phyloP scores from a whole-genome alignment of 2,329 filamentous ascomycete genomes.

The Aciculosporium take region DNA sequence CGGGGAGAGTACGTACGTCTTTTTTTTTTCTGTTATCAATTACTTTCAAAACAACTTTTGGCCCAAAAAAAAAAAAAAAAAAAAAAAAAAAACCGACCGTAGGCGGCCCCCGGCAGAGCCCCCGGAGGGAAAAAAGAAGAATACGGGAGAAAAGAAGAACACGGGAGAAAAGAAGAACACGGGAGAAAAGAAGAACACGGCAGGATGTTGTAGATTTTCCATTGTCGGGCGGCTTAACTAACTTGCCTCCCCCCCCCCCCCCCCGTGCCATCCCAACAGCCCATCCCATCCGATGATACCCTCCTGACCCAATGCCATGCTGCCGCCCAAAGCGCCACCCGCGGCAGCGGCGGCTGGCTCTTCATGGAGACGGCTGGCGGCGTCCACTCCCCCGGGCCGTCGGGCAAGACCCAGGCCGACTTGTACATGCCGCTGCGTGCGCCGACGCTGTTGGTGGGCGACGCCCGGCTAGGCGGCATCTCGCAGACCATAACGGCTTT shows the following conservation, averaged over 20 bases:
- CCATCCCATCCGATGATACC: conserved; percentile 33
- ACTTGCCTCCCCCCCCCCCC: neutral
- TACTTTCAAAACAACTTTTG: no score
- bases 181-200: no score
- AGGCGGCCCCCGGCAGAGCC: no score
- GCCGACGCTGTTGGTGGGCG: conserved; percentile 60
- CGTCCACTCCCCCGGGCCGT: conserved; percentile 65
- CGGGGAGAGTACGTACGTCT: conserved; percentile 25
- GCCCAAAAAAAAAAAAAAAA: neutral
- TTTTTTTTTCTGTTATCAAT: neutral
- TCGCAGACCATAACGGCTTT: conserved; percentile 67
- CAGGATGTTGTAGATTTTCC: no score
- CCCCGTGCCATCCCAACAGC: conserved; percentile 17
- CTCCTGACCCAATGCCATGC: conserved; percentile 28
- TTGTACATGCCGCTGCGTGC: conserved; percentile 60
- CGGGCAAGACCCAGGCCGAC: conserved; percentile 63
- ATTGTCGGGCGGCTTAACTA: no score
- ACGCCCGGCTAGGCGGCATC: conserved; percentile 65
- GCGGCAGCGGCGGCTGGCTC: conserved; percentile 40
- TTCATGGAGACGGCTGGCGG: conserved; percentile 74
- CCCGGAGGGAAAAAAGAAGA: no score
- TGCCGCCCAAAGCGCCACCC: conserved; percentile 27
- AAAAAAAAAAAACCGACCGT: neutral
- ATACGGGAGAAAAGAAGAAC: no score
- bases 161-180: no score